Evolutionary conservation across 306 rosid species (phyloP), one percentile per base, ranked within the genome.

Genomic region (Nissolia schottii): DNA sequence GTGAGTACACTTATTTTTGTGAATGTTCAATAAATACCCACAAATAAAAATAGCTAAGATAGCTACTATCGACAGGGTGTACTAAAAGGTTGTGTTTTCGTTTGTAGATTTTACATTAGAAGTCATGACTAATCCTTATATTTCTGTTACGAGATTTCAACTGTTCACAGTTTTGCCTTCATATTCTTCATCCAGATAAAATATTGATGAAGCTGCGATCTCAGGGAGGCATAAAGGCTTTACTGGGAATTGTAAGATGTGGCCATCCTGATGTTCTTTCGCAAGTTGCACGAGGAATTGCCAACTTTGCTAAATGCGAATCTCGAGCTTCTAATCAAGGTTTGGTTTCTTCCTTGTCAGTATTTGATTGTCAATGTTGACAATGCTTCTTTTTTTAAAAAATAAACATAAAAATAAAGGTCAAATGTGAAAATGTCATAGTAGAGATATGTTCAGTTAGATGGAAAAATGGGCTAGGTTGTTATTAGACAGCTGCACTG

Each of bases 201-300:
- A 82, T 95, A 61, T 90, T 89, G 84, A 81, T 65, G 69, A 89
- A 83, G 71, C 84, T 95, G 74, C 85, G 92, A 81, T 84, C 96
- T 41, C 97, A 95, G 80, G 99, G 99, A 51, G 97, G 97, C 68
- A 84, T 95, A 16, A 95, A 88, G 87, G 99, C 96, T 49, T 82
- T 95, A 83, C 81, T 95, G 38, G 99, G 97, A 81, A 91, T 95
- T 29, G 99, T 91, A 60, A 87, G 99, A 85, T 91, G 97, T 75
- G 96, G 96, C 49, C 99, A 95, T 78, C 91, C 99, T 16, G 97
- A 95, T 67, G 99, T 94, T 74, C 97, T 91, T 82, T 86, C 99
- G 58, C 99, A 95, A 85, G 96, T 95, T 50, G 97, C 99, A 29
- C 88, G 97, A 67, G 99, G 99, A 77, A 89, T 95, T 14, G 99